phyloP scores from a whole-genome alignment of 305 asterid genomes.

The Solanum chacoense region DNA sequence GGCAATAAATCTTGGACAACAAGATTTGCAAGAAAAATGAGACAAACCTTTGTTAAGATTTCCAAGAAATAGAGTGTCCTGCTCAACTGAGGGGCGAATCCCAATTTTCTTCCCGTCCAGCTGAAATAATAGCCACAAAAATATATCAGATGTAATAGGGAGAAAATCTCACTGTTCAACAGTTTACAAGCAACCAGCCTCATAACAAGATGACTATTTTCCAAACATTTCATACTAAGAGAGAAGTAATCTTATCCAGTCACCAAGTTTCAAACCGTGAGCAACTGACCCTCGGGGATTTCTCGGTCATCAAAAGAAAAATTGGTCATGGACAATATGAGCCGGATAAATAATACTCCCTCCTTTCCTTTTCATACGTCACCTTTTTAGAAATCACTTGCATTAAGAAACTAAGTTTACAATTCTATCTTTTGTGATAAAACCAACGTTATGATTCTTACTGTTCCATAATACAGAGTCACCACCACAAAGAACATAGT shows the following conservation, averaged over 20 bases:
- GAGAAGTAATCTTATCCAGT: background rate
- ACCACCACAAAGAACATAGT: background rate
- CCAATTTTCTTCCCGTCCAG: constrained; percentile 80
- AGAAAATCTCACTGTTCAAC: background rate
- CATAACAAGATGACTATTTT: background rate
- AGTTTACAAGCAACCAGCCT: background rate
- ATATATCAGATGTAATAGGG: background rate
- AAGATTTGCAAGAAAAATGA: background rate
- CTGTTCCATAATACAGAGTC: background rate
- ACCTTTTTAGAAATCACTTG: background rate
- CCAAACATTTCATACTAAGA: background rate
- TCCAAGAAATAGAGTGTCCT: constrained; percentile 63
- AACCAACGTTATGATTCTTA: background rate
- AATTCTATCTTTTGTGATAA: background rate
- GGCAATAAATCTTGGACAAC: background rate
- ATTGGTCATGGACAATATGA: background rate
- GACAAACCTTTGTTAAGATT: constrained; percentile 81
- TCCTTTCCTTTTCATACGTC: background rate
- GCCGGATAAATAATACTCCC: background rate
- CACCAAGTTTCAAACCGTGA: background rate
- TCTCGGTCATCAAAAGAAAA: background rate
- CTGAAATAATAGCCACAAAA: constrained; percentile 29
- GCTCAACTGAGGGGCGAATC: constrained; percentile 74
- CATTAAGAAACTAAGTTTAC: background rate
- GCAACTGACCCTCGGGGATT: background rate